A percentile compares a stretch with the other conserved stretches of the same genome.
These are phyloP conservation scores for Hypocreales sp. DNA, from an alignment of 2,329 filamentous ascomycete genomes.

Conservation along the genomic window DNA sequence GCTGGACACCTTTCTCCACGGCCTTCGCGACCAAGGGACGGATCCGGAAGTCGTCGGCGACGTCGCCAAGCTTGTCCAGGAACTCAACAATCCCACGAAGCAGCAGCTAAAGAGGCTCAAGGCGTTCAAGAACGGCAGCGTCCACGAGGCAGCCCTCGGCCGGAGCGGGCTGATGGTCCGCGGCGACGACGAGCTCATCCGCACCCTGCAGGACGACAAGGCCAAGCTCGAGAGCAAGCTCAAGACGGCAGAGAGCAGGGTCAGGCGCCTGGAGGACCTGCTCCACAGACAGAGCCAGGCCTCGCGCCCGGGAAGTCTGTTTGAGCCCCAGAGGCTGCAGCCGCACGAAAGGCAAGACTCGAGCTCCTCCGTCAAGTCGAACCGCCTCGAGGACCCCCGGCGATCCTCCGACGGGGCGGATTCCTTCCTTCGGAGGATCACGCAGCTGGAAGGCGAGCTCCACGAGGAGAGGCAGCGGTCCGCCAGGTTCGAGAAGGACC, in stretches of 20 bases:
- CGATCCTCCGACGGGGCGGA: constrained; percentile 31
- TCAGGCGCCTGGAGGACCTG: constrained; percentile 81
- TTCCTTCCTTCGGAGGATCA: constrained; percentile 29
- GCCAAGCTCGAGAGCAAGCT: constrained; percentile 55
- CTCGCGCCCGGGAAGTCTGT: constrained; percentile 38
- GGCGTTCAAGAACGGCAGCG: constrained; percentile 90
- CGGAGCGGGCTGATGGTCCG: constrained; percentile 71
- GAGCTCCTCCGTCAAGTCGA: constrained; percentile 30
- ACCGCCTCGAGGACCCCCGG: constrained; percentile 25
- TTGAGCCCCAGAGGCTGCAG: constrained; percentile 30
- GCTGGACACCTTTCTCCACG: constrained; percentile 56
- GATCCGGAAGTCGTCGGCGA: constrained; percentile 55
- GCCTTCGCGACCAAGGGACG: constrained; percentile 47
- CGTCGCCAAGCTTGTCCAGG: constrained; percentile 59
- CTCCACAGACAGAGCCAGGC: constrained; percentile 66
- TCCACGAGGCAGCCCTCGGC: constrained; percentile 82
- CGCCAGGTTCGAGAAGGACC: constrained; percentile 53
- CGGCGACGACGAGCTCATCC: constrained; percentile 71
- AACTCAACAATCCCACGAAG: constrained; percentile 67
- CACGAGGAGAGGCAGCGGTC: constrained; percentile 55
- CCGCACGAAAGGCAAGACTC: constrained; percentile 34
- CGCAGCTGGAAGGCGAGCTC: constrained; percentile 65
- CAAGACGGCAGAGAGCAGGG: constrained; percentile 74
- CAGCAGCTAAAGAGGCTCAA: constrained; percentile 78
- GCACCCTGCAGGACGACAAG: constrained; percentile 72